Evolutionary conservation across 805 yeast genomes (phyloP), one percentile per base, ranked within the genome.

Genomic region (Lipomyces yamadae): DNA sequence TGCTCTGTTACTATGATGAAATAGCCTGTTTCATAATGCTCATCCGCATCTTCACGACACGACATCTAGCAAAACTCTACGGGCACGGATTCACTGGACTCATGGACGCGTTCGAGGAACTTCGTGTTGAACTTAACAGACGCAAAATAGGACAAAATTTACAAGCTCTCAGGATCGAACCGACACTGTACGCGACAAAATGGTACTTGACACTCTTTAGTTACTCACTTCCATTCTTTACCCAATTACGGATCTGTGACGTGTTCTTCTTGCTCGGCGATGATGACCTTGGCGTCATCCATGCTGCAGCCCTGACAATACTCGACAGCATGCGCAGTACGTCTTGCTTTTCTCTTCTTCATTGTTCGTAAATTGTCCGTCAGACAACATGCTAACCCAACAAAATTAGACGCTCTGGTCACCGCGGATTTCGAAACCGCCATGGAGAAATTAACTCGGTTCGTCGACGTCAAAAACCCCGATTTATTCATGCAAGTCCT

Each of bases 1-100:
- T 85, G 7, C 76, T 83, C 58, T 67, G 70, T 63, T 70, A 70
- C 57, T 70, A 58, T 37, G 68, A 68, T 48, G 73, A 70, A 45
- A 50, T 60, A n/a, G 15, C 58, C 7, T 64, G 72, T 15, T 70
- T 66, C 58, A 48, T 63, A 4, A 62, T 70, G 69, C 63, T 70
- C 30, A 66, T 62, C 33, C 56, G 63, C 3, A 11, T 70, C 24
- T 66, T 66, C 58, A 37, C 56, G 5, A 39, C 45, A 3, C 64
- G 67, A 10, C 66, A 56, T 7, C 34, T 70, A 60, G 66, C 35
- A n/a, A 45, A 4, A 8, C 65, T 70, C 29, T 70, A 66, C 48
- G 63, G 64, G 13, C 24, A 11, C 24, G 71, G 69, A 3, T 70
- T 70, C 48, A 64, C 55, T 6, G 69, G 67, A 6, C 62, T 70